Conservation (phyloP, 306 rosid genomes). For the Rosa lucieae region DNA sequence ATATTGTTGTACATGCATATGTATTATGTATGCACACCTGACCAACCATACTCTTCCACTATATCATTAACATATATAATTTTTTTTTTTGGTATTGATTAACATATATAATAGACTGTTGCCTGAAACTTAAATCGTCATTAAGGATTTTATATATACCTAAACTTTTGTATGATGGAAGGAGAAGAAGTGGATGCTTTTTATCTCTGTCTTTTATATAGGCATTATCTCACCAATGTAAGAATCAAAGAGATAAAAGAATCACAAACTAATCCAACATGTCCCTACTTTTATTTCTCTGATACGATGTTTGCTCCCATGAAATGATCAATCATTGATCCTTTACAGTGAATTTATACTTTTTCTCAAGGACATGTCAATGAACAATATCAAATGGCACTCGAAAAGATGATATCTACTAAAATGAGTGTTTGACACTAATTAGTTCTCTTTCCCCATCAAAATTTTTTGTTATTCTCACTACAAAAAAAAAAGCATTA, state of each 20-base stretch:
- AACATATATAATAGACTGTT: not conserved
- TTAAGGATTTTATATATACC: not conserved
- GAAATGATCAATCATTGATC: not conserved
- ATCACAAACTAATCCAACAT: not conserved
- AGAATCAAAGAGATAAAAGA: not conserved
- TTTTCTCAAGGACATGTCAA: not conserved
- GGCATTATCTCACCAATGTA: not conserved
- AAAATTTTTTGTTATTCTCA: not conserved
- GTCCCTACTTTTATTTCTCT: not conserved
- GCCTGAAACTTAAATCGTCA: not conserved
- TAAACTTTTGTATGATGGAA: not conserved
- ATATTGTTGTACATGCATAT: not conserved
- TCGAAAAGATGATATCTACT: not conserved
- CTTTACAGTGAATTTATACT: not conserved
- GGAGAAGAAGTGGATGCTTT: not conserved
- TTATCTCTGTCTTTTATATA: not conserved
- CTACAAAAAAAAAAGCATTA: too few relatives aligned
- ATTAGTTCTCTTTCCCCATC: not conserved
- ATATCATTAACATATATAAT: not conserved
- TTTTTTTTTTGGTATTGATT: too few relatives aligned
- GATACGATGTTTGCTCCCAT: not conserved
- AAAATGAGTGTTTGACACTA: not conserved
- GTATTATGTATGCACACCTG: not conserved
- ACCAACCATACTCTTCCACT: not conserved
- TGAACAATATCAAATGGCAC: not conserved